phyloP scores from a whole-genome alignment of 78 protist species.

The Chrysochromulina parva region DNA sequence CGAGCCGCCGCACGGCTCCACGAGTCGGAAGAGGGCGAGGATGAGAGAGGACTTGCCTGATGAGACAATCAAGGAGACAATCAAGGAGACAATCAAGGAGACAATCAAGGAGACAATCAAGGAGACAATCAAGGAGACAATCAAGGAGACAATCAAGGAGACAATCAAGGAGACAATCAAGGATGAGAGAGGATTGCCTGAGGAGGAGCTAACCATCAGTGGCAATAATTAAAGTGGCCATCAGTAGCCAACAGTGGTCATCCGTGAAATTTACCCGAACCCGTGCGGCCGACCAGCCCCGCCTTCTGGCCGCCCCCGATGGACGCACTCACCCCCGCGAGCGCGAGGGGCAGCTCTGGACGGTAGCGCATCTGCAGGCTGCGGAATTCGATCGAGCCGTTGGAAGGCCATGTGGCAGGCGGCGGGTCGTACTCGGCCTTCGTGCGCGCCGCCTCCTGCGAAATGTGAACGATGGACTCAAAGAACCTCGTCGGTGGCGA shows the following conservation, averaged over 20 bases:
- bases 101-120: too few species aligned
- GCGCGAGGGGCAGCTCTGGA: conserved; percentile 34
- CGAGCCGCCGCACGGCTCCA: conserved; percentile 30
- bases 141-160: too few species aligned
- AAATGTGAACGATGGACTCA: too few species aligned
- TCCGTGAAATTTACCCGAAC: not conserved
- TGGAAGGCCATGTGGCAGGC: conserved; percentile 30
- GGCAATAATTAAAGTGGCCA: too few species aligned
- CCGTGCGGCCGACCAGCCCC: conserved; percentile 60
- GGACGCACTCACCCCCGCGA: not conserved
- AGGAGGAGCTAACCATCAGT: too few species aligned
- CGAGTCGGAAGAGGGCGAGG: conserved; percentile 35
- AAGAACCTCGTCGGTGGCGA: too few species aligned
- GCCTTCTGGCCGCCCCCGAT: conserved; percentile 37
- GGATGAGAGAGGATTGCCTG: too few species aligned
- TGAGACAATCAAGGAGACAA: too few species aligned
- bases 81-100: too few species aligned
- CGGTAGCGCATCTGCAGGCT: conserved; percentile 40
- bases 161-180: too few species aligned
- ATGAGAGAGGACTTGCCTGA: conserved; percentile 32
- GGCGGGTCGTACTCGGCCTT: not conserved
- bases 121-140: too few species aligned
- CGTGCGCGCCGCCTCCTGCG: not conserved
- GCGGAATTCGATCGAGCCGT: conserved; percentile 18
- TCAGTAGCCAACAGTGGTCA: too few species aligned